Evolutionary conservation across 1,284 basidiomycete species (phyloP), one percentile per base, ranked within the genome.

Genomic region (Cutaneotrichosporon cutaneum): DNA sequence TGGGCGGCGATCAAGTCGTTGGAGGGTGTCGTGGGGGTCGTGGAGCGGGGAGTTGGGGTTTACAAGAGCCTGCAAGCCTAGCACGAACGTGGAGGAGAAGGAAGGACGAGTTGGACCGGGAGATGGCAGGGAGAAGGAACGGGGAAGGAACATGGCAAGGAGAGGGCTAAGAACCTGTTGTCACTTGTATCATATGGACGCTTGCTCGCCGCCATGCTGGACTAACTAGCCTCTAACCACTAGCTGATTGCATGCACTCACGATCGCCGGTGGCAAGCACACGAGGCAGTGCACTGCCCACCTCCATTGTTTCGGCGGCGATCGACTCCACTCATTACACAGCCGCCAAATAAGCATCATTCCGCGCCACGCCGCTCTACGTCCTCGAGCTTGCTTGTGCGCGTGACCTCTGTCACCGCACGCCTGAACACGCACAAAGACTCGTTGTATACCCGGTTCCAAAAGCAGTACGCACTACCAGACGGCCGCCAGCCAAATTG

Each of bases 171-270:
- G 39, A 42, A 42, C 39, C 4, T 42, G 39, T 42, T 42, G 39
- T n/a, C 39, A 42, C 39, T 36, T 42, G 39, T 42, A 42, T 42
- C 39, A n/a, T 42, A 42, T 42, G 39, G 18, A 42, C 36, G 39
- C 39, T 42, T 42, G 39, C 18, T 14, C 39, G 3, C 2, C 16
- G 16, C 7, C 18, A 18, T 14, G 36, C 6, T 16, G 1, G 11
- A 13, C 9, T 39, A 16, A 39, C 14, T 14, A 14, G n/a, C n/a
- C n/a, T n/a, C n/a, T n/a, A n/a, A n/a, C n/a, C n/a, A n/a, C n/a
- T n/a, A n/a, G n/a, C n/a, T n/a, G n/a, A n/a, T n/a, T n/a, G n/a
- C n/a, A 42, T 42, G 39, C 16, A 14, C 13, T 4, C 39, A 36
- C 18, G 18, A 42, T 16, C 18, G 13, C 9, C 6, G 36, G 36